These are phyloP conservation scores for Ephemerocybe angulata DNA, from an alignment of 768 basidiomycete species.

Conservation along the genomic window DNA sequence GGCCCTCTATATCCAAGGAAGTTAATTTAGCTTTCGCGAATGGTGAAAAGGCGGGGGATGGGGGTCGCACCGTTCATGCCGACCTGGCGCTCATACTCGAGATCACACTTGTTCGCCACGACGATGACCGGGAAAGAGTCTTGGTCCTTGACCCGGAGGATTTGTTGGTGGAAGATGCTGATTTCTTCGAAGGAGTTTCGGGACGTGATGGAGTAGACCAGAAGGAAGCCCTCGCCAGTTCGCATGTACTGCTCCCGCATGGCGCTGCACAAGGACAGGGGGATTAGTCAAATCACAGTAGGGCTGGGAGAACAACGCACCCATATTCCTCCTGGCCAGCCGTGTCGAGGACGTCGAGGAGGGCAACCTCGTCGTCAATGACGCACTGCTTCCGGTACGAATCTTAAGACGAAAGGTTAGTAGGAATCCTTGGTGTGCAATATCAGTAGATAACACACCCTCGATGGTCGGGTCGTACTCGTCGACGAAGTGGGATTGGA, in stretches of 20 bases:
- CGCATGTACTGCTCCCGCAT: constrained; percentile 99
- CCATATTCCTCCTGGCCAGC: constrained; percentile 99
- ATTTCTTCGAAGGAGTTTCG: constrained; percentile 98
- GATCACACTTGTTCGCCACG: constrained; percentile 96
- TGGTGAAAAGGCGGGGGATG: background rate
- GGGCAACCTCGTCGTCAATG: constrained; percentile 97
- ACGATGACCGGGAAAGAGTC: constrained; percentile 94
- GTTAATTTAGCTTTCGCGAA: background rate
- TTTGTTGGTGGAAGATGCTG: constrained; percentile 92
- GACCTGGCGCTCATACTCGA: constrained; percentile 95
- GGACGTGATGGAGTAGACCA: constrained; percentile 98
- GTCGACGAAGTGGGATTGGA: constrained; percentile 91
- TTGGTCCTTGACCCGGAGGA: constrained; percentile 93
- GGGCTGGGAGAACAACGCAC: constrained; percentile 38
- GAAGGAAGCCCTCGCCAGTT: constrained; percentile 94
- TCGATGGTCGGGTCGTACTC: constrained; percentile 96
- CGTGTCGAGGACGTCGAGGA: constrained; percentile 95
- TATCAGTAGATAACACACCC: constrained; percentile 39
- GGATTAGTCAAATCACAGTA: constrained; percentile 8
- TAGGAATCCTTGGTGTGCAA: constrained; percentile 3
- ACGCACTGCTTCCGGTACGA: constrained; percentile 97
- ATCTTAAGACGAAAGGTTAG: constrained; percentile 44
- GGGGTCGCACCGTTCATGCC: constrained; percentile 76
- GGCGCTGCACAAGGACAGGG: constrained; percentile 51
- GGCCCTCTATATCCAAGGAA: constrained; percentile 69